Base-by-base conservation (phyloP, 2,329 filamentous ascomycete genomes). In the Talaromyces rugulosus region DNA sequence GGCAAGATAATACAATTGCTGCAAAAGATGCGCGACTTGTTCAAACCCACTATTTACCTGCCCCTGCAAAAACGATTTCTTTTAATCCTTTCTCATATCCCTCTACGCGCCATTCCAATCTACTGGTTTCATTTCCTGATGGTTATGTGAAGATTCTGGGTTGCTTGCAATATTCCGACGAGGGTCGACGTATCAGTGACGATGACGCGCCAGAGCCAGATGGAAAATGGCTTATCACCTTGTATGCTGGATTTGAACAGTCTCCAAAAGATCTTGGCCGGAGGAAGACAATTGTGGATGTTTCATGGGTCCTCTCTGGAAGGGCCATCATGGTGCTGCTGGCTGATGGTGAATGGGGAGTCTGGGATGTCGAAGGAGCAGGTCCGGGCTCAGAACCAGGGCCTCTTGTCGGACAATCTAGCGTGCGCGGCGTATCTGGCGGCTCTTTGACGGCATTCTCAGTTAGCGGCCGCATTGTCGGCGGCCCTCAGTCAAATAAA, bases 71-170 rank as follows among this genome's bases (percentile, higher is more conserved):
- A 59, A 80, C 75, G 5, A 75, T 87, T 52, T 70, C 77, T 1
- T 87, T 87, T 75, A 86, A 81, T 62, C 78, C 82, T 14, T 80
- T 81, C 6, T 71, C 78, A 44, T 82, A 81, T 65, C 82, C 84
- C 4, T 81, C 81, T 28, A 71, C 74, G 30, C 79, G 82, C 12
- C 83, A 86, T 69, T 80, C 82, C 0, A 80, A 82, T 52, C 70
- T 88, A 11, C 76, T 88, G 8, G 74, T 88, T 6, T 77, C 81
- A 1, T 84, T 87, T 61, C 70, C 78, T 1, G 78, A 76, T n/a
- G 85, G 85, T 5, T 79, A 77, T 50, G 82, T 85, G 31, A 84
- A 85, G 59, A 76, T 88, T 14, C 86, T 85, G 67, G 82, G 86
- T 59, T 82, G 81, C 30, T 80, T 85, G 34, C 75, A 80, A 16